Evolutionary conservation across 108 stramenopile genomes (phyloP), one percentile per base, ranked within the genome.

Genomic region (Epithemia pelagica): DNA sequence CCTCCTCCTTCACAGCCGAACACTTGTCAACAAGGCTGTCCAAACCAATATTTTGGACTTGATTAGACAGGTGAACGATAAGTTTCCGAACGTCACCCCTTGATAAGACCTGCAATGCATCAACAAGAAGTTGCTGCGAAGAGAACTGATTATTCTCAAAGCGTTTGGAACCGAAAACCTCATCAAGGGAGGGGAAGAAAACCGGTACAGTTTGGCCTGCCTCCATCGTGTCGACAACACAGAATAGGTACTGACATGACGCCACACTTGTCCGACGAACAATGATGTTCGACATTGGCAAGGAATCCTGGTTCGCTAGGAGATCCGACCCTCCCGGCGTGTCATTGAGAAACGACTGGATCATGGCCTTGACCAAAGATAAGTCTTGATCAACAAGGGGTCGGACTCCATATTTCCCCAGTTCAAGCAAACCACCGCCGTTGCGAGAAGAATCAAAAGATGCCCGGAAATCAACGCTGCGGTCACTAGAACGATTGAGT

Each of bases 351-450:
- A 58, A 58, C 7, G 56, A 58, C 21, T 5, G 7, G 8, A 58
- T 58, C 21, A 18, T 27, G 7, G 7, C 21, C 21, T 58, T n/a
- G 8, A 58, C 8, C 18, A 19, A 7, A 7, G 25, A 26, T 23
- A 58, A 21, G 26, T 58, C 56, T 21, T 58, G 56, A 5, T 7
- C 7, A 18, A 18, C 25, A 58, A 58, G 26, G 8, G 56, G 56
- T 27, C 56, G 7, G 5, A 58, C 56, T 23, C 56, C 56, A 21
- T 58, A 21, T 58, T 58, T 58, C 7, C 56, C 21, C 56, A 58
- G 56, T 27, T 27, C 25, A 27, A 58, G 7, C 18, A 58, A n/a
- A 5, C 56, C 56, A 58, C 56, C 37, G 37, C 37, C 37, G 37
- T 5, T 46, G 5, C 37, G 37, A 46, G 37, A 46, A 10, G 37